These are phyloP conservation scores for Arthroderma sp. DNA, from an alignment of 2,329 filamentous ascomycete species.

Conservation along the genomic window DNA sequence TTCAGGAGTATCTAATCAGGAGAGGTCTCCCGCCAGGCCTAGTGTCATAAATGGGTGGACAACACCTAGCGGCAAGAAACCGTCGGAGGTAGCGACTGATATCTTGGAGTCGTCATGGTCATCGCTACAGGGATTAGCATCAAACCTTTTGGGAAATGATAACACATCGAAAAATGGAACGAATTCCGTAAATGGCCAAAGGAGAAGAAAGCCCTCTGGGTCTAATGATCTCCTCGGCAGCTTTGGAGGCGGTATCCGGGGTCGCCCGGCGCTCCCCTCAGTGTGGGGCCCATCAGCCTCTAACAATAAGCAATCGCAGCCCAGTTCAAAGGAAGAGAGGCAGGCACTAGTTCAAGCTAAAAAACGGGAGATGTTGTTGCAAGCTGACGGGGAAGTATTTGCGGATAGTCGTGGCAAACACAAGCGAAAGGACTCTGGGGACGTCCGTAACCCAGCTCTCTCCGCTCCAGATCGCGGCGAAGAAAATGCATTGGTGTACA, in stretches of 20 bases:
- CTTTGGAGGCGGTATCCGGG: constrained; percentile 1
- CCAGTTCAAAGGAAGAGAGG: constrained; percentile 31
- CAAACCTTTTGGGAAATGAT: constrained; percentile 32
- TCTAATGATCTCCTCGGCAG: constrained; percentile 14
- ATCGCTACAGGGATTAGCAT: constrained; percentile 37
- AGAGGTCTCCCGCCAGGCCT: not conserved
- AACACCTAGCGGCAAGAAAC: not conserved
- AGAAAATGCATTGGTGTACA: constrained; percentile 71
- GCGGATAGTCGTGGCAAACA: constrained; percentile 25
- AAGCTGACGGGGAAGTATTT: constrained; percentile 28
- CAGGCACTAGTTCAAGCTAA: constrained; percentile 35
- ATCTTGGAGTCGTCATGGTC: constrained; percentile 36
- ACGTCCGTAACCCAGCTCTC: constrained; percentile 18
- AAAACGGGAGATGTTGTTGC: constrained; percentile 33
- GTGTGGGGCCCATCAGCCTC: constrained; percentile 30
- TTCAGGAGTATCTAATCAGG: not conserved
- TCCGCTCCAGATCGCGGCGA: constrained; percentile 42
- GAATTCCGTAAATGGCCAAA: constrained; percentile 14
- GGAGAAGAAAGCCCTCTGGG: constrained; percentile 25
- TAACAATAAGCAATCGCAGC: constrained; percentile 18
- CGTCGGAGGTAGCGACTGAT: constrained; percentile 14
- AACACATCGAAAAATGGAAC: constrained; percentile 17
- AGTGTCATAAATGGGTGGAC: constrained; percentile 1
- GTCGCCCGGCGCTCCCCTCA: constrained; percentile 3
- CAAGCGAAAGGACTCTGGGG: constrained; percentile 35